phyloP scores from a whole-genome alignment of 1,284 basidiomycete species.

The Heterobasidion occidentale region DNA sequence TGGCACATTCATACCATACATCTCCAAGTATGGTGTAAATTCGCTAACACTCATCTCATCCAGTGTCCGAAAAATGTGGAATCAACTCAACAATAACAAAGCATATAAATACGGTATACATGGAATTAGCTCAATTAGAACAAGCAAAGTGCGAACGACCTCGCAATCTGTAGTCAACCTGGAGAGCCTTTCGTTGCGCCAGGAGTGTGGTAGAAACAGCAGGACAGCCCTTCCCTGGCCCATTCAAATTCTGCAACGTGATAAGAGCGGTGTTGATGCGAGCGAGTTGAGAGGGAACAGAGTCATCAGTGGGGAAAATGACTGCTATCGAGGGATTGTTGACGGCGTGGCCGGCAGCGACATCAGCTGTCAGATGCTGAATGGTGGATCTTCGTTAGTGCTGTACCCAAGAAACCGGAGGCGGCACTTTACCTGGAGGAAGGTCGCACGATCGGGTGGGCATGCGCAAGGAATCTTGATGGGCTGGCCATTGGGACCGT shows the following conservation, averaged over 20 bases:
- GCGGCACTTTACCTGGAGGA: constrained; percentile 5
- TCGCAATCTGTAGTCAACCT: too few relatives aligned
- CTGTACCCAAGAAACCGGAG: too few relatives aligned
- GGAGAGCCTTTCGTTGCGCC: constrained; percentile 29
- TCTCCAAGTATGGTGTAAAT: too few relatives aligned
- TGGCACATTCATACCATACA: too few relatives aligned
- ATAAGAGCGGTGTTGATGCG: constrained; percentile 24
- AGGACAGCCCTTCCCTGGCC: constrained; percentile 29
- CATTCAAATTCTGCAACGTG: constrained; percentile 29
- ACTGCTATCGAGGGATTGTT: constrained; percentile 29
- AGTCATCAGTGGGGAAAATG: constrained; percentile 27
- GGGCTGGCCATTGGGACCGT: constrained; percentile 40
- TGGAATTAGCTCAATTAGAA: too few relatives aligned
- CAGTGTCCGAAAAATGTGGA: too few relatives aligned
- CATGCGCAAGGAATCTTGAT: constrained; percentile 49
- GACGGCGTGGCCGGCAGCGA: constrained; percentile 26
- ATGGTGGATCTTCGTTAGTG: too few relatives aligned
- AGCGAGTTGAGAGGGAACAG: constrained; percentile 20
- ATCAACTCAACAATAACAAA: too few relatives aligned
- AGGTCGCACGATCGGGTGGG: background rate
- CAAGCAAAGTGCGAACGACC: too few relatives aligned
- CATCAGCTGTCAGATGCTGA: constrained; percentile 24
- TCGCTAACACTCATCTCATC: too few relatives aligned
- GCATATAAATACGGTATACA: too few relatives aligned
- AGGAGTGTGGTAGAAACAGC: constrained; percentile 26